Base-by-base conservation (phyloP, 352 stramenopile species). In the Phytopythium mirpurense region DNA sequence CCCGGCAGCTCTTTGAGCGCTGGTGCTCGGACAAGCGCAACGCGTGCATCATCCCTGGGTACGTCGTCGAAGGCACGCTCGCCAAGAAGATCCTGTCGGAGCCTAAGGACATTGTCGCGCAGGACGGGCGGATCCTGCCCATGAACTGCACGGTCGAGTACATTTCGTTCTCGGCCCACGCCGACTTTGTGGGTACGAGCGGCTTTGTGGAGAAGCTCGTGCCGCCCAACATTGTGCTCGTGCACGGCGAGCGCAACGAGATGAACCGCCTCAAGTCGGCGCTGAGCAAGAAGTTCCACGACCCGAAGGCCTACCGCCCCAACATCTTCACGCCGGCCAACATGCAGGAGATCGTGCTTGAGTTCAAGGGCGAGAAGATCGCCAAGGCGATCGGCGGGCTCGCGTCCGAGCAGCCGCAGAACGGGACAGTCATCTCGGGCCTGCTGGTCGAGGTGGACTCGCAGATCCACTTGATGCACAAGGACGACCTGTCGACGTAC, bases 21-120 rank as follows among this genome's bases (percentile, higher is more conserved):
- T 99, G 97, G 97, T 98, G 95, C 54, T 86, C 83, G 14, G 96
- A 99, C 71, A 97, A 97, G 31, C 96, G 96, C 49, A 99, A 99
- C 67, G 96, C 95, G 14, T 97, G 98, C 44, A 83, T 99, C 44
- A 98, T 99, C 67, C 96, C 98, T 24, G 98, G 98, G 35, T 99
- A 99, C 68, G 95, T 97, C 26, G 96, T 99, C 0, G 96, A 99
- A 67, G 96, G 97, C 44, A 99, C 96, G 5, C 68, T 99, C 9
- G 96, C 96, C 2, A 99, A 98, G 63, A 97, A 98, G 64, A 96
- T 99, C 57, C 74, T 98, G 51, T 95, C 81, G 0, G 88, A 98
- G 56, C 95, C 95, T 10, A 97, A 96, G 24, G 95, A 98, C 65
- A 97, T 99, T 52, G 87, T 95, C 0, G 95, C 91, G 1, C 70